These are phyloP conservation scores for Macrolepiota fuliginosa DNA, from an alignment of 768 basidiomycete species.

Conservation along the genomic window DNA sequence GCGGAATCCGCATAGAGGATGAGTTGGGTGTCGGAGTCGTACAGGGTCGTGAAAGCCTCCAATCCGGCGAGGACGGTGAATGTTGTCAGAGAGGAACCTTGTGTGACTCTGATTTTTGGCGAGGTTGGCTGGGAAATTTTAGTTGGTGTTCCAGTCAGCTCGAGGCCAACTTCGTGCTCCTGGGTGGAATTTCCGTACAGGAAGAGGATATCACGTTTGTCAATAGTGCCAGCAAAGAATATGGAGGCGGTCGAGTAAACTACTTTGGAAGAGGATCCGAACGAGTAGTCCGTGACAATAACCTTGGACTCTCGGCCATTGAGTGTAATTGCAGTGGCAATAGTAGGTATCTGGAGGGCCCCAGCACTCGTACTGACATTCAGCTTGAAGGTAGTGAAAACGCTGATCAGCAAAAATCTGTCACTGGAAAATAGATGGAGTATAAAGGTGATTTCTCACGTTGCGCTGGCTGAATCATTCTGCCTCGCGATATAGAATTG, in stretches of 20 bases:
- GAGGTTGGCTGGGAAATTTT: conserved; percentile 25
- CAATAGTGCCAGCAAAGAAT: conserved; percentile 63
- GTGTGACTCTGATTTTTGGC: conserved; percentile 29
- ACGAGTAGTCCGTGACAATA: conserved; percentile 68
- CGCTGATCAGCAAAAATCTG: conserved; percentile 27
- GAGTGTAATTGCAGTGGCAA: conserved; percentile 53
- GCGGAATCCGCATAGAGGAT: conserved; percentile 65
- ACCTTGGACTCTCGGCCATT: conserved; percentile 75
- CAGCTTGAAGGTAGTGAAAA: conserved; percentile 53
- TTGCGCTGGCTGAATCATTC: conserved; percentile 54
- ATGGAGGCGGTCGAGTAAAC: conserved; percentile 74
- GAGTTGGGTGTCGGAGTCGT: conserved; percentile 66
- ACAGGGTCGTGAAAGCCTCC: conserved; percentile 56
- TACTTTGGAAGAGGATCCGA: conserved; percentile 54
- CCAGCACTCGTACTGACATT: conserved; percentile 55
- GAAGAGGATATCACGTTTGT: conserved; percentile 60
- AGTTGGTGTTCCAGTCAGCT: conserved; percentile 45
- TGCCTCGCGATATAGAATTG: conserved; percentile 75
- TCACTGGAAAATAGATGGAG: neutral
- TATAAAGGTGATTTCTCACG: conserved; percentile 37
- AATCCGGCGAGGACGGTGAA: conserved; percentile 57
- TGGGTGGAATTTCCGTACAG: conserved; percentile 55
- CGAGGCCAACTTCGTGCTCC: conserved; percentile 52
- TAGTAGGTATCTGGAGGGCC: conserved; percentile 52
- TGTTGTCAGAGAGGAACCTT: conserved; percentile 31